Evolutionary conservation across 192 early-diverging fungal genomes (phyloP).

Genomic region (Polychytrium aggregatum): DNA sequence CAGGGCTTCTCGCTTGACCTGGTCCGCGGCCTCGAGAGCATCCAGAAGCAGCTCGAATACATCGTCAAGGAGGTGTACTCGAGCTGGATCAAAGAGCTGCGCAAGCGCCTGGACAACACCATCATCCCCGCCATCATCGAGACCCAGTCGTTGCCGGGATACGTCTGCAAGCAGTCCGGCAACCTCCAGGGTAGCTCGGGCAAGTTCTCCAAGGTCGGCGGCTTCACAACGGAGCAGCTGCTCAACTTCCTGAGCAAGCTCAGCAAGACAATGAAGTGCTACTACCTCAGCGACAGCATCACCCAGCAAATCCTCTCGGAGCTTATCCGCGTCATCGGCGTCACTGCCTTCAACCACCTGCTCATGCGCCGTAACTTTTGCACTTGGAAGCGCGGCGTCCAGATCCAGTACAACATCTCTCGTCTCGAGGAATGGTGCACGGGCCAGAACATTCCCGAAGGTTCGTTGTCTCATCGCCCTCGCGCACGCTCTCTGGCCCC

Average conservation of each 20-base stretch:
- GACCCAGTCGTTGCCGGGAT: constrained; percentile 87
- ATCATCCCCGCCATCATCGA: constrained; percentile 94
- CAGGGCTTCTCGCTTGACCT: constrained; percentile 33
- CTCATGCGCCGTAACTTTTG: constrained; percentile 97
- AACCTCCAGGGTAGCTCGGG: constrained; percentile 89
- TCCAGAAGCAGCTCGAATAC: constrained; percentile 82
- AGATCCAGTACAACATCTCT: constrained; percentile 98
- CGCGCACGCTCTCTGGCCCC: no score
- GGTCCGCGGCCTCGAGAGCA: constrained; percentile 67
- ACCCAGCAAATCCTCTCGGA: constrained; percentile 90
- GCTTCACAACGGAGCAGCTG: constrained; percentile 91
- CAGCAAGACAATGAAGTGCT: constrained; percentile 91
- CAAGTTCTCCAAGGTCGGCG: constrained; percentile 54
- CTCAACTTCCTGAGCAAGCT: constrained; percentile 90
- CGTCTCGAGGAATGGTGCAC: constrained; percentile 99
- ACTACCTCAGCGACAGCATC: constrained; percentile 87
- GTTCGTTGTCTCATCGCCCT: no score
- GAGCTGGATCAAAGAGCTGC: constrained; percentile 95
- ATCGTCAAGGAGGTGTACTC: constrained; percentile 91
- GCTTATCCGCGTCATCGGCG: constrained; percentile 89
- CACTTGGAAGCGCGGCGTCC: constrained; percentile 98
- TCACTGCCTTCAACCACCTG: constrained; percentile 92
- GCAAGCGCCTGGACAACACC: constrained; percentile 88
- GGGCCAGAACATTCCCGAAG: constrained; percentile 82
- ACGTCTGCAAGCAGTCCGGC: constrained; percentile 78